Percentiles rank a stretch among this genome's conserved stretches.
Conservation (phyloP, 164 flowering plant species). For the Piper longum region DNA sequence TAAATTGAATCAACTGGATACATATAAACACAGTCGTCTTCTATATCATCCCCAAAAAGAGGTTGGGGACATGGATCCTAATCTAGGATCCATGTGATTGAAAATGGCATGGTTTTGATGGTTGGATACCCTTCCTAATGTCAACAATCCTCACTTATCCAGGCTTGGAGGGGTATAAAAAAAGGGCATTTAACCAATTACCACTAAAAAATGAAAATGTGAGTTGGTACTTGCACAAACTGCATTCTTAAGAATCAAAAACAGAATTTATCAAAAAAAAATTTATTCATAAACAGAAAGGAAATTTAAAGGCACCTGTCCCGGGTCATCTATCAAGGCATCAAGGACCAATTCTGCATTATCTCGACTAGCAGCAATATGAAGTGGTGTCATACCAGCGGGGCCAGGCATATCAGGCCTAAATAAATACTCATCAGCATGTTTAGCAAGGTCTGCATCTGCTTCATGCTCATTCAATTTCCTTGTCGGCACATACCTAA, state of each 20-base stretch:
- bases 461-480: constrained; percentile 10
- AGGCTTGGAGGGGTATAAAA: too few relatives aligned
- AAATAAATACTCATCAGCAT: constrained; percentile 23
- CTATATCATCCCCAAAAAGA: too few relatives aligned
- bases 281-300: neutral
- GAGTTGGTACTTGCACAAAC: neutral
- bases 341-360: constrained; percentile 49
- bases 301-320: constrained; percentile 28
- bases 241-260: neutral
- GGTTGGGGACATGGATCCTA: too few relatives aligned
- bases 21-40: too few relatives aligned
- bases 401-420: constrained; percentile 56
- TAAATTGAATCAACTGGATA: too few relatives aligned
- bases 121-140: too few relatives aligned
- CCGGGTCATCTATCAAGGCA: constrained; percentile 72
- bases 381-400: constrained; percentile 78
- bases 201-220: too few relatives aligned
- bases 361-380: constrained; percentile 51
- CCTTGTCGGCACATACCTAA: constrained; percentile 31
- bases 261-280: too few relatives aligned
- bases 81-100: too few relatives aligned
- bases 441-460: constrained; percentile 11
- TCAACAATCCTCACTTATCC: too few relatives aligned
- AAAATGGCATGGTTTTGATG: too few relatives aligned
- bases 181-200: too few relatives aligned